Percentiles rank a stretch among this genome's conserved stretches.
These are phyloP conservation scores for Emmonsiellopsis sp. DNA, from an alignment of 2,329 filamentous ascomycete species.

Conservation along the genomic window DNA sequence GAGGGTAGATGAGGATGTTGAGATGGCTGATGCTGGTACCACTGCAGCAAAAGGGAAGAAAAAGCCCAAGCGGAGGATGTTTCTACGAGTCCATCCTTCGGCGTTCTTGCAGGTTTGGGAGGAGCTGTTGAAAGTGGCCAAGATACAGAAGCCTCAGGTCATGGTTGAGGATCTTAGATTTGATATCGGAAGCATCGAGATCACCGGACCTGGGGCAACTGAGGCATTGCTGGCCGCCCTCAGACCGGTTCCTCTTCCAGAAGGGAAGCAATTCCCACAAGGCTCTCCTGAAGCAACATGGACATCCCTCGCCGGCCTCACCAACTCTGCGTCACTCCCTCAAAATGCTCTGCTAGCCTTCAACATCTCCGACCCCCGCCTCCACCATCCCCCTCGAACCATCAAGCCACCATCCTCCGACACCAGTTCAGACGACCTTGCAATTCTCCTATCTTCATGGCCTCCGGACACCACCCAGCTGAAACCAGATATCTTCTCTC, in stretches of 20 bases:
- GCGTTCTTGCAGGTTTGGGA: conserved; percentile 59
- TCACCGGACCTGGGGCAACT: conserved; percentile 65
- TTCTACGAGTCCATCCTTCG: conserved; percentile 74
- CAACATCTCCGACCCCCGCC: conserved; percentile 66
- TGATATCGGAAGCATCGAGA: conserved; percentile 63
- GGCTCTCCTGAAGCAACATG: conserved; percentile 31
- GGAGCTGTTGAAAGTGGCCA: conserved; percentile 49
- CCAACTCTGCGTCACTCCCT: conserved; percentile 62
- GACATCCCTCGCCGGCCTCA: conserved; percentile 42
- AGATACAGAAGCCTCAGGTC: conserved; percentile 53
- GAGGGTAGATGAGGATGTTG: conserved; percentile 22
- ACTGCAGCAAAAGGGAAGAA: conserved; percentile 17
- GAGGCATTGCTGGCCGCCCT: conserved; percentile 67
- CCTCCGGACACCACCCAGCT: conserved; percentile 47
- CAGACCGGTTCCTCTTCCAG: conserved; percentile 37
- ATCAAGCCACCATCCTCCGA: conserved; percentile 34
- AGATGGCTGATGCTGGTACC: conserved; percentile 25
- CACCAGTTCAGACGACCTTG: conserved; percentile 35
- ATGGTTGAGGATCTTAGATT: conserved; percentile 59
- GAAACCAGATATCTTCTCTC: conserved; percentile 55
- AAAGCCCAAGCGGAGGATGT: conserved; percentile 44
- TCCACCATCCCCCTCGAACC: conserved; percentile 63
- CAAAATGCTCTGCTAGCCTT: conserved; percentile 63
- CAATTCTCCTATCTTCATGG: conserved; percentile 59
- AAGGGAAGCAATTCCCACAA: conserved; percentile 13